Evolutionary conservation across 768 basidiomycete genomes (phyloP).

Genomic region (Lactarius sanguifluus): DNA sequence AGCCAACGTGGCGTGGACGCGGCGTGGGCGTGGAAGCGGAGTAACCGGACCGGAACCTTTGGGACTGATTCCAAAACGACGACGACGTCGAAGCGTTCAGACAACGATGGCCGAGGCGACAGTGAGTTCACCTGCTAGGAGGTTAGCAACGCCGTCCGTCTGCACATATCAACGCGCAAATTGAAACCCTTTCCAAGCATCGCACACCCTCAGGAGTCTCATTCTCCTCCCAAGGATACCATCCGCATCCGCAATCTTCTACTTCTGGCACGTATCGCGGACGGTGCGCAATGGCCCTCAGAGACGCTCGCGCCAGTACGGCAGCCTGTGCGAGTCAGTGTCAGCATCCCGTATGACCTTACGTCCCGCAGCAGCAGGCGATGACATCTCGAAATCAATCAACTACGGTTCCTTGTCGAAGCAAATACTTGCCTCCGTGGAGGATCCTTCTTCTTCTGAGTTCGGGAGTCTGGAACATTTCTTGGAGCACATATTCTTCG

Average conservation of each 20-base stretch:
- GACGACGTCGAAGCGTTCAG: background rate
- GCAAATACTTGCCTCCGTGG: constrained; percentile 35
- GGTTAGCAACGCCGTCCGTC: constrained; percentile 11
- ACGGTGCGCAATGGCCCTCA: constrained; percentile 50
- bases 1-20: background rate
- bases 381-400: constrained; percentile 58
- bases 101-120: background rate
- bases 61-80: background rate
- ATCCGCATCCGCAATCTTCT: constrained; percentile 52
- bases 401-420: constrained; percentile 58
- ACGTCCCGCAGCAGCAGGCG: constrained; percentile 46
- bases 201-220: background rate
- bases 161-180: background rate
- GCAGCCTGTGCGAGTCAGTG: constrained; percentile 55
- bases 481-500: constrained; percentile 41
- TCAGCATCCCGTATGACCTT: constrained; percentile 58
- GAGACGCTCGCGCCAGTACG: constrained; percentile 35
- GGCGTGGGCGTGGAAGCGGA: background rate
- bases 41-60: constrained; percentile 6
- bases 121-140: background rate
- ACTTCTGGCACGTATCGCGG: constrained; percentile 42
- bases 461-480: constrained; percentile 52
- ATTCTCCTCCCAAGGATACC: constrained; percentile 30
- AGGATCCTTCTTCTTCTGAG: constrained; percentile 24
- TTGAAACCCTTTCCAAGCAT: constrained; percentile 4